Base-by-base conservation (phyloP, 345 rosid species). In the Raphanus sativus region DNA sequence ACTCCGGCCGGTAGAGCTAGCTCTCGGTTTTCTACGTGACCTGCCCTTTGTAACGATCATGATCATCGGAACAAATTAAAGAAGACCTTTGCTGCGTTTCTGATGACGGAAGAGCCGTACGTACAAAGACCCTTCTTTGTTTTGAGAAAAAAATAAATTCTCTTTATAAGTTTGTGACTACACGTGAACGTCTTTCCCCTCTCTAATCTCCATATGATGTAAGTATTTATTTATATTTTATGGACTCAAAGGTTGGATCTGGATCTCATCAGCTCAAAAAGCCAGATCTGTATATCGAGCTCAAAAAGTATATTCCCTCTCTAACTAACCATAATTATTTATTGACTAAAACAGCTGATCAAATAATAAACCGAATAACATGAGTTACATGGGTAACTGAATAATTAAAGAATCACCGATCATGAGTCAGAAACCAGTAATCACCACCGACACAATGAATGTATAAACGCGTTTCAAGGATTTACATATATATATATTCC, bases 41-140 rank as follows among this genome's bases (percentile, higher is more conserved):
- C 87, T 86, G 2, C 92, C 97, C 9, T 0, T 90, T 73, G 85
- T 91, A 89, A 85, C 91, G 0, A 91, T 96, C 80, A 84, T 94
- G 6, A 91, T 94, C 67, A 82, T 89, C 0, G 97, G 98, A 84
- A 21, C 98, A 94, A 64, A 80, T 91, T 6, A 89, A 89, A 75
- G 98, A 94, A 84, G 91, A 94, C 68, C 85, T 8, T 8, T 90
- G 93, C 88, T 79, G 91, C 91, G 62, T 89, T 91, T 79, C 52
- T 87, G 64, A 82, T 82, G 36, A 85, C 87, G 2, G 84, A 84
- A 65, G 82, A 93, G 71, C 98, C 93, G 0, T 81, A 79, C 8
- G 76, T 88, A 21, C 21, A 21, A 21, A 70, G 80, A 77, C 66
- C 69, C 77, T 78, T 73, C 77, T 73, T 73, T 67, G 55, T 4